These are phyloP conservation scores for Populus deltoides DNA, from an alignment of 345 rosid species.

Conservation along the genomic window DNA sequence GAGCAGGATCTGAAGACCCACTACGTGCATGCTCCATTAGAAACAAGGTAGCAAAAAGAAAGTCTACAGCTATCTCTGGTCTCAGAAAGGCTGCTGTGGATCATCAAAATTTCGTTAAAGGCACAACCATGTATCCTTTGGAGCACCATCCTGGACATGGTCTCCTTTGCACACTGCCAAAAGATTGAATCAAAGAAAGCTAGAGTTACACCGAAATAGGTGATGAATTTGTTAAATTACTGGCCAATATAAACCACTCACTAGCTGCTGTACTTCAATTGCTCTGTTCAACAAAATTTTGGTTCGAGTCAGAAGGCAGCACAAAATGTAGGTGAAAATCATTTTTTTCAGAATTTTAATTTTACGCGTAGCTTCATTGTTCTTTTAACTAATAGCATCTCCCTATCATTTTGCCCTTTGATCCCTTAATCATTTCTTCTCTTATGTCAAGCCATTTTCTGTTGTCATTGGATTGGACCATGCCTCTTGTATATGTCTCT, in stretches of 20 bases:
- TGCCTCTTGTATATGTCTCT: not conserved
- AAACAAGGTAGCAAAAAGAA: slow-evolving; percentile 45
- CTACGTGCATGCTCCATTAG: slow-evolving; percentile 48
- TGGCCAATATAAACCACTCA: not conserved
- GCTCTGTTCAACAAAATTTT: not conserved
- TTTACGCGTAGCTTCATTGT: not conserved
- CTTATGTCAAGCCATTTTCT: not conserved
- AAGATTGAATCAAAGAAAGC: slow-evolving; percentile 23
- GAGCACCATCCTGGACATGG: slow-evolving; percentile 71
- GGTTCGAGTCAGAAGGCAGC: not conserved
- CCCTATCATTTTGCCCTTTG: too few species aligned
- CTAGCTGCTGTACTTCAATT: not conserved
- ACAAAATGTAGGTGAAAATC: slow-evolving; percentile 1
- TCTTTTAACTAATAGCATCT: not conserved
- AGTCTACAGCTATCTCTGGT: slow-evolving; percentile 25
- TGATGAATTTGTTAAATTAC: slow-evolving; percentile 10
- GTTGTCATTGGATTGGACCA: not conserved
- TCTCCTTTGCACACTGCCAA: slow-evolving; percentile 53
- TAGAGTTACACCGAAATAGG: not conserved
- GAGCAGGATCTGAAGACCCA: slow-evolving; percentile 62
- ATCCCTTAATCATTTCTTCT: not conserved
- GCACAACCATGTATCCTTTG: slow-evolving; percentile 57
- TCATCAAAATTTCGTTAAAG: slow-evolving; percentile 56
- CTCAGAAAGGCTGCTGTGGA: slow-evolving; percentile 48
- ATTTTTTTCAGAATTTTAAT: not conserved